Conservation (phyloP, 345 rosid species). For the Chamaenerion angustifolium region DNA sequence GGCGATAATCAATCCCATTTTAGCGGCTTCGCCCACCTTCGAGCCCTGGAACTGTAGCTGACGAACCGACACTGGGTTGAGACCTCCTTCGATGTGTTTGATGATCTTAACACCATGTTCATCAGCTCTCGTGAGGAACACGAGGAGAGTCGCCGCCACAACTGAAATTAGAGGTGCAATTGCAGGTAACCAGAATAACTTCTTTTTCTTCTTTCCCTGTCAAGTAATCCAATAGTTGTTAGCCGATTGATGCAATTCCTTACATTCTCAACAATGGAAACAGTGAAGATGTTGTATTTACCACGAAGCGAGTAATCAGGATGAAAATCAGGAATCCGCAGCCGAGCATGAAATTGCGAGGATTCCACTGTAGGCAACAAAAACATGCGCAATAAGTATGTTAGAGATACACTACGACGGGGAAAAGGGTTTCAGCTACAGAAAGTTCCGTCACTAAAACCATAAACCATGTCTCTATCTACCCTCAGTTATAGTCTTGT, state of each 20-base stretch:
- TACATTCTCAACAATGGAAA: neutral
- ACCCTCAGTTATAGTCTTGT: no score
- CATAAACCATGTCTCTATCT: no score
- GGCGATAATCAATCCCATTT: slow-evolving; percentile 51
- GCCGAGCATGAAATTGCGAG: slow-evolving; percentile 39
- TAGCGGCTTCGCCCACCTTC: slow-evolving; percentile 51
- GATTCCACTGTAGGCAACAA: slow-evolving; percentile 40
- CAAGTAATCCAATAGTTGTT: neutral
- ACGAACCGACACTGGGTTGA: slow-evolving; percentile 62
- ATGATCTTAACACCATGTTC: slow-evolving; percentile 69
- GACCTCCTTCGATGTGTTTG: slow-evolving; percentile 62
- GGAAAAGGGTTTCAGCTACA: no score
- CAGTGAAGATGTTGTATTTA: slow-evolving; percentile 12
- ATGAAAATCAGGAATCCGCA: slow-evolving; percentile 49
- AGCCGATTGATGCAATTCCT: neutral
- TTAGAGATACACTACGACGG: no score
- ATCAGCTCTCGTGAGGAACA: slow-evolving; percentile 69
- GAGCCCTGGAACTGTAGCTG: slow-evolving; percentile 42
- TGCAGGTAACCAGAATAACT: slow-evolving; percentile 79
- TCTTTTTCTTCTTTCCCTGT: slow-evolving; percentile 60
- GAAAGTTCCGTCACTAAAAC: no score
- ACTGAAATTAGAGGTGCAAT: slow-evolving; percentile 76
- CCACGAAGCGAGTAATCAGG: slow-evolving; percentile 48
- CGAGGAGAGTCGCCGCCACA: slow-evolving; percentile 49
- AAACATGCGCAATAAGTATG: no score